Evolutionary conservation across 169 alveolate genomes (phyloP), one percentile per base, ranked within the genome.

Genomic region (Plasmodium coatneyi): DNA sequence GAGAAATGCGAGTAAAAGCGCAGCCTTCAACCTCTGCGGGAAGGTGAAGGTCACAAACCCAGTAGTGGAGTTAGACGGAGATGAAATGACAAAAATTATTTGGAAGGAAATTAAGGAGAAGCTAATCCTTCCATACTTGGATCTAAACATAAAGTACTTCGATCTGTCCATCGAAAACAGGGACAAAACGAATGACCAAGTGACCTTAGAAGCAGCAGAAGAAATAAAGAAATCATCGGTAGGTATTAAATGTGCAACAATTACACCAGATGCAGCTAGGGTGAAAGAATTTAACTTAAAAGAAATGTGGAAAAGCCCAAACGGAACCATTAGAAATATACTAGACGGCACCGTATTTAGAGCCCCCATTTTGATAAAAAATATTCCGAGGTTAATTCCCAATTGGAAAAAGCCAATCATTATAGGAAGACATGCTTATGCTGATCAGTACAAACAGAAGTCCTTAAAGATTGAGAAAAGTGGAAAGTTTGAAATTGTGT

Each of bases 261-360:
- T 98, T 92, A 98, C 99, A 39, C 99, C 99, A 5, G 99, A 98
- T 92, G 99, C 98, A 83, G 99, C 99, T 0, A 93, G 99, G 81
- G 98, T 98, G 5, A 95, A 97, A 90, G 99, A 98, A 84, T 98
- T 98, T 96, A 95, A 95, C 70, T 97, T 98, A 46, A 98, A 98
- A 96, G 90, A 97, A 92, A 98, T 98, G 99, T 98, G 99, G 98
- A 96, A 97, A 81, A 96, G 98, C 16, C 99, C 99, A 16, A 98
- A 98, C 92, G 99, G 99, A 19, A 98, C 99, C 19, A 98, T 98
- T 92, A 95, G 99, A 93, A 98, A 98, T 82, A 96, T 96, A 79
- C 90, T 98, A 84, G 99, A 98, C 82, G 99, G 99, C 43, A 98
- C 99, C 22, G 99, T 98, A 82, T 98, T 98, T 96, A 96, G 99